Conservation (phyloP, 2,329 filamentous ascomycete genomes). For the Aureobasidium lini region DNA sequence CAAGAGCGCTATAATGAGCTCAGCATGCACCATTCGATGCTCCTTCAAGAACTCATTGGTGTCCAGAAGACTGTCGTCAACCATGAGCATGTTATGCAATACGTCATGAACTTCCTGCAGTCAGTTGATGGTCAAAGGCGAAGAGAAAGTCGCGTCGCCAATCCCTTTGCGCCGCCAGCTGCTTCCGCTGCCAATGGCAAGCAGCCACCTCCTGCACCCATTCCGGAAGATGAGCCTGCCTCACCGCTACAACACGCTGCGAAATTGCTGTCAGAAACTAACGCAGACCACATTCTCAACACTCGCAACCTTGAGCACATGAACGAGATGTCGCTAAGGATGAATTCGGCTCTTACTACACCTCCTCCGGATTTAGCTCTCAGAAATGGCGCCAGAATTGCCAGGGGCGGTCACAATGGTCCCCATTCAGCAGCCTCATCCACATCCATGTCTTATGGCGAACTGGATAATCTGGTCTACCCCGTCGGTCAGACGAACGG, state of each 20-base stretch:
- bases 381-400: slow-evolving; percentile 37
- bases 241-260: slow-evolving; percentile 62
- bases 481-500: slow-evolving; percentile 85
- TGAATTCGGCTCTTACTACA: slow-evolving; percentile 49
- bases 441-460: slow-evolving; percentile 47
- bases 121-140: slow-evolving; percentile 57
- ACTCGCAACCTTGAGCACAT: slow-evolving; percentile 58
- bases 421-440: slow-evolving; percentile 43
- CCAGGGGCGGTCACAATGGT: slow-evolving; percentile 34
- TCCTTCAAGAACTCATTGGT: slow-evolving; percentile 56
- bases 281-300: slow-evolving; percentile 58
- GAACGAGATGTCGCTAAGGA: slow-evolving; percentile 50
- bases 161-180: slow-evolving; percentile 30
- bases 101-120: slow-evolving; percentile 62
- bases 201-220: slow-evolving; percentile 25
- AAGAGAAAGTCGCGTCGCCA: slow-evolving; percentile 49
- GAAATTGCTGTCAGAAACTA: slow-evolving; percentile 58
- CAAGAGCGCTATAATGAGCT: slow-evolving; percentile 81
- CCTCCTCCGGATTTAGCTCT: slow-evolving; percentile 47
- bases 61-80: slow-evolving; percentile 65
- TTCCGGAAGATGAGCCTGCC: slow-evolving; percentile 53
- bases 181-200: slow-evolving; percentile 23
- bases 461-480: slow-evolving; percentile 71
- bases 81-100: slow-evolving; percentile 63
- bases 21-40: slow-evolving; percentile 55